Conservation (phyloP, 2,329 filamentous ascomycete genomes). For the Podosphaera fusca region DNA sequence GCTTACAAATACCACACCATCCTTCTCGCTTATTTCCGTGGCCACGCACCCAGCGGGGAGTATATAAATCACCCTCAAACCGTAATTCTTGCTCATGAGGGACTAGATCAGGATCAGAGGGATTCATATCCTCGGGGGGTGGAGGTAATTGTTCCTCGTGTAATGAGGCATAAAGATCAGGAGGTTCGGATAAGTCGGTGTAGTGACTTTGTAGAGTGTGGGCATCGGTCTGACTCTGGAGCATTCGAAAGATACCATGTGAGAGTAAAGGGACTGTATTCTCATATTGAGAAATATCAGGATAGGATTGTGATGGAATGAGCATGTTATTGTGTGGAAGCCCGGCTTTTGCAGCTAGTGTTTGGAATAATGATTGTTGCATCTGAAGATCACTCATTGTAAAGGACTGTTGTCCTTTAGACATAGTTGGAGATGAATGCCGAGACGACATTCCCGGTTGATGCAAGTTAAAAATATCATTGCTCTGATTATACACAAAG, state of each 20-base stretch:
- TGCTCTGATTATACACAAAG: slow-evolving; percentile 36
- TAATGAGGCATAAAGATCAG: slow-evolving; percentile 53
- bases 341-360: slow-evolving; percentile 27
- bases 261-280: slow-evolving; percentile 39
- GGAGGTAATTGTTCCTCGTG: slow-evolving; percentile 51
- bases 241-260: slow-evolving; percentile 48
- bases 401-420: slow-evolving; percentile 24
- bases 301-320: slow-evolving; percentile 26
- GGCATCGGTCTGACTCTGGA: slow-evolving; percentile 52
- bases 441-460: slow-evolving; percentile 29
- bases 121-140: slow-evolving; percentile 62
- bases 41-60: slow-evolving; percentile 61
- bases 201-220: slow-evolving; percentile 46
- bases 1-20: slow-evolving; percentile 77
- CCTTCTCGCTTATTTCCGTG: slow-evolving; percentile 74
- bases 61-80: slow-evolving; percentile 65
- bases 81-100: slow-evolving; percentile 60
- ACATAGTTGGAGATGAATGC: slow-evolving; percentile 23
- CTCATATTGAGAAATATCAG: slow-evolving; percentile 29
- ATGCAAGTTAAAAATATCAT: slow-evolving; percentile 33
- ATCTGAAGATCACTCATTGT: slow-evolving; percentile 30
- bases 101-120: slow-evolving; percentile 48
- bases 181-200: slow-evolving; percentile 50
- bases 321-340: slow-evolving; percentile 36
- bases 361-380: slow-evolving; percentile 28